phyloP scores from a whole-genome alignment of 331 rosid species.

The Malus hybrid region DNA sequence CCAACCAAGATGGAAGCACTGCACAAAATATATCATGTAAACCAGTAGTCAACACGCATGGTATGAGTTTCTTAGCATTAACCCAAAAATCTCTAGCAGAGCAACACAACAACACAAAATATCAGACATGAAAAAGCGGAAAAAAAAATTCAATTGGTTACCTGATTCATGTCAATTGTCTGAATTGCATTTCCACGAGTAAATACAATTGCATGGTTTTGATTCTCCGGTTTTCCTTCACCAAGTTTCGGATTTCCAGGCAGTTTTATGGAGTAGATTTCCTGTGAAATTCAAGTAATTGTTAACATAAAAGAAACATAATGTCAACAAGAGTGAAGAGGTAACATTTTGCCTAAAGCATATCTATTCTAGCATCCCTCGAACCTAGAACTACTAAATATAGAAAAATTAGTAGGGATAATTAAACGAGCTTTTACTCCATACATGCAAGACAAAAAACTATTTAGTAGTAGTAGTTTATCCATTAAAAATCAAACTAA shows the following conservation, averaged over 20 bases:
- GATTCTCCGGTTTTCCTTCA: constrained; percentile 98
- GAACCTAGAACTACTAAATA: not conserved
- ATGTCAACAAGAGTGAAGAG: not conserved
- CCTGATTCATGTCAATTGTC: constrained; percentile 97
- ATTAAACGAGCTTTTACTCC: not conserved
- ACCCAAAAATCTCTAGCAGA: not conserved
- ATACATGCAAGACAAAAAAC: not conserved
- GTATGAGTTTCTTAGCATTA: not conserved
- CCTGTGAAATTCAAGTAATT: constrained; percentile 36
- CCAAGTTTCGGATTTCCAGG: constrained; percentile 93
- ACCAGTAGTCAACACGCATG: not conserved
- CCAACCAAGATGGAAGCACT: not conserved
- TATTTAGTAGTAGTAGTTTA: too few relatives aligned
- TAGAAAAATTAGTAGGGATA: not conserved
- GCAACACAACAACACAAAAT: not conserved
- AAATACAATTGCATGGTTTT: constrained; percentile 86
- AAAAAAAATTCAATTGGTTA: constrained; percentile 12
- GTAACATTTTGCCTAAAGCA: not conserved
- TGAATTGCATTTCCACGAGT: constrained; percentile 97
- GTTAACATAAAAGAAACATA: constrained; percentile 6
- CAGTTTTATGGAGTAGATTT: constrained; percentile 81
- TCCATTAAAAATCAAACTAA: not conserved
- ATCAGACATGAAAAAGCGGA: not conserved
- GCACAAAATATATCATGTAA: not conserved
- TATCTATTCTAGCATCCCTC: not conserved